phyloP scores from a whole-genome alignment of 768 basidiomycete species.

The Lactarius hatsudake region DNA sequence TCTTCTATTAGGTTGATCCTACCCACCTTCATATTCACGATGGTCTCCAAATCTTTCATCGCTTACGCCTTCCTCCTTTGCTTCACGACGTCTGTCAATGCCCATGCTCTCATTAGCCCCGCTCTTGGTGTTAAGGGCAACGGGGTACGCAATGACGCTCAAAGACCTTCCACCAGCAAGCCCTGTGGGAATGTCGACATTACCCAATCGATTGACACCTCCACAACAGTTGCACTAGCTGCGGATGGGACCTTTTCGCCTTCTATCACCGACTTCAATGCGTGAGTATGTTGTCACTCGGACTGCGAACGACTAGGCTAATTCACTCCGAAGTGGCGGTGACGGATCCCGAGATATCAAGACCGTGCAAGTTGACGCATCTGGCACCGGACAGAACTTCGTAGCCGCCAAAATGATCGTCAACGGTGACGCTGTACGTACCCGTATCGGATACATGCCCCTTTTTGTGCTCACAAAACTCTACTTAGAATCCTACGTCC shows the following conservation, averaged over 20 bases:
- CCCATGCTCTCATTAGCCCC: constrained; percentile 44
- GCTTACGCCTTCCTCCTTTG: constrained; percentile 36
- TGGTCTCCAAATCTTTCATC: constrained; percentile 34
- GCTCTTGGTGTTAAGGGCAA: constrained; percentile 38
- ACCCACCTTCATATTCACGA: constrained; percentile 2
- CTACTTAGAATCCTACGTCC: constrained; percentile 38
- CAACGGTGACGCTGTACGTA: constrained; percentile 49
- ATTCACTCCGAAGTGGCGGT: constrained; percentile 33
- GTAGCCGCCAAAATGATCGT: constrained; percentile 40
- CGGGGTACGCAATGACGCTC: constrained; percentile 32
- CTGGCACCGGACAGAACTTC: constrained; percentile 37
- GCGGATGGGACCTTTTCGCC: constrained; percentile 44
- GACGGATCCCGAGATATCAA: constrained; percentile 50
- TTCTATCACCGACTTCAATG: constrained; percentile 47
- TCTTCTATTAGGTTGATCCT: not conserved
- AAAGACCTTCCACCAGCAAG: constrained; percentile 32
- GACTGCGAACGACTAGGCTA: constrained; percentile 35
- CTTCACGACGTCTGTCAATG: constrained; percentile 38
- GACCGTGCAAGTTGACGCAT: constrained; percentile 44
- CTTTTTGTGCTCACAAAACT: not conserved
- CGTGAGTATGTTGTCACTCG: constrained; percentile 38
- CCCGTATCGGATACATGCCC: not conserved
- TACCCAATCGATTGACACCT: constrained; percentile 39
- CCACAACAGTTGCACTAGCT: constrained; percentile 30
- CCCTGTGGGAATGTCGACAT: constrained; percentile 47